Percentiles rank a stretch among this genome's conserved stretches.
Conservation (phyloP, 2,329 filamentous ascomycete genomes). For the Dactylella cylindrospora region DNA sequence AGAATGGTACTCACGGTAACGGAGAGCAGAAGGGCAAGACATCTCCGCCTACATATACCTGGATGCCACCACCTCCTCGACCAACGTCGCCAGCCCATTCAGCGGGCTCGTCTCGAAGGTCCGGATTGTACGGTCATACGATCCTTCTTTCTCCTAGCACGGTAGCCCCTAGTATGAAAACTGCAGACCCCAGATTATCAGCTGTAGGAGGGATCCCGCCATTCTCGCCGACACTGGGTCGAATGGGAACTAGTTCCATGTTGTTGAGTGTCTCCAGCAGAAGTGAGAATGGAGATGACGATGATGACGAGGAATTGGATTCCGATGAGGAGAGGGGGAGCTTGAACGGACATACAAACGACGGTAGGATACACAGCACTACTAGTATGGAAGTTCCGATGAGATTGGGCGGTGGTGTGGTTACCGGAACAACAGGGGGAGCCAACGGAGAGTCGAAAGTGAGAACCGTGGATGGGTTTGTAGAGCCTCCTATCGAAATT, state of each 20-base stretch:
- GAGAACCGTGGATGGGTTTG: neutral
- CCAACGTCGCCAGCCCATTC: slow-evolving; percentile 18
- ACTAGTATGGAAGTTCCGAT: neutral
- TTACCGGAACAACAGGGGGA: neutral
- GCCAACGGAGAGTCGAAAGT: slow-evolving; percentile 1
- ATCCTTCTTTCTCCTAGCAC: slow-evolving; percentile 38
- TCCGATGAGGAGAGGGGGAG: slow-evolving; percentile 21
- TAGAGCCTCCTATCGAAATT: slow-evolving; percentile 28
- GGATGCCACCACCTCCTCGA: slow-evolving; percentile 26
- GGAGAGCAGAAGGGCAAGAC: slow-evolving; percentile 30
- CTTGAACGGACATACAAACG: slow-evolving; percentile 21
- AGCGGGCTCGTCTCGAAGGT: slow-evolving; percentile 4
- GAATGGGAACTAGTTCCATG: slow-evolving; percentile 40
- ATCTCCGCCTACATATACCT: slow-evolving; percentile 31
- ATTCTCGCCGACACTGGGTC: slow-evolving; percentile 15
- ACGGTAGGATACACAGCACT: slow-evolving; percentile 5
- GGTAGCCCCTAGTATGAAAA: slow-evolving; percentile 30
- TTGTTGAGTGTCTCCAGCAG: slow-evolving; percentile 38
- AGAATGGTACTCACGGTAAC: neutral
- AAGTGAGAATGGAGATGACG: slow-evolving; percentile 25
- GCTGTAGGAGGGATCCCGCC: slow-evolving; percentile 34
- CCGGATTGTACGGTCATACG: slow-evolving; percentile 30
- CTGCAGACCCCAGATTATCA: slow-evolving; percentile 28
- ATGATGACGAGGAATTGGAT: slow-evolving; percentile 21
- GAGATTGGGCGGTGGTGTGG: slow-evolving; percentile 6